A percentile compares a stretch with the other conserved stretches of the same genome.
Evolutionary conservation across 2,329 filamentous ascomycete genomes (phyloP).

Genomic region (Beauveria caledonica): DNA sequence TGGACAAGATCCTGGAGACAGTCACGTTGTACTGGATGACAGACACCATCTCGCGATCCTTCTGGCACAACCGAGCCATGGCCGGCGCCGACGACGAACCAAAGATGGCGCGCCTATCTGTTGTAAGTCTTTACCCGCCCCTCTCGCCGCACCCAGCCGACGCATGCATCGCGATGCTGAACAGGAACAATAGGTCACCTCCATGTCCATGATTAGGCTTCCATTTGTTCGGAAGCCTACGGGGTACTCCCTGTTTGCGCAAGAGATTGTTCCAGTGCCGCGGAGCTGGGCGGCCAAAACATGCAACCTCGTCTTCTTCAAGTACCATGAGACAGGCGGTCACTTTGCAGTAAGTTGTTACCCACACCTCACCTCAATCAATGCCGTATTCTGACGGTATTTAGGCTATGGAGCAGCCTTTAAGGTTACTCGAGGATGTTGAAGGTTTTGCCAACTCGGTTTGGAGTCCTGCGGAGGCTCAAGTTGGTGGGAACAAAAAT

Average conservation of each 20-base stretch:
- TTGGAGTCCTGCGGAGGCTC: not conserved
- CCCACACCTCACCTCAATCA: not conserved
- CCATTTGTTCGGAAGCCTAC: constrained; percentile 31
- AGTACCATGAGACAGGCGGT: constrained; percentile 13
- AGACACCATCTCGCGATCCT: constrained; percentile 35
- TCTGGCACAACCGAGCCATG: constrained; percentile 39
- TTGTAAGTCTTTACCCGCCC: not conserved
- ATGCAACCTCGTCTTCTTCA: constrained; percentile 29
- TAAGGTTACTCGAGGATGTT: constrained; percentile 32
- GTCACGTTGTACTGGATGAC: constrained; percentile 50
- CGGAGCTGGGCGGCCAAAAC: constrained; percentile 24
- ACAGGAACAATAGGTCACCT: not conserved
- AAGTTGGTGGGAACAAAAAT: no score
- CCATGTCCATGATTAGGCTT: constrained; percentile 7
- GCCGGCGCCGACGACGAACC: constrained; percentile 16
- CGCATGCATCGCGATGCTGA: not conserved
- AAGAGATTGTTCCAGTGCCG: constrained; percentile 32
- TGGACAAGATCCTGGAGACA: constrained; percentile 38
- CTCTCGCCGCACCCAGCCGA: not conserved
- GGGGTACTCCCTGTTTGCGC: constrained; percentile 37
- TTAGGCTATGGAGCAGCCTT: constrained; percentile 31
- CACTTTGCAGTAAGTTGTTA: constrained; percentile 14
- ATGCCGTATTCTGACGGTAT: constrained; percentile 8
- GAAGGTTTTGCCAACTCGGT: constrained; percentile 29
- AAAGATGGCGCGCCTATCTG: constrained; percentile 15